Conservation (phyloP, 2,329 filamentous ascomycete species). For the Nemania diffusa region DNA sequence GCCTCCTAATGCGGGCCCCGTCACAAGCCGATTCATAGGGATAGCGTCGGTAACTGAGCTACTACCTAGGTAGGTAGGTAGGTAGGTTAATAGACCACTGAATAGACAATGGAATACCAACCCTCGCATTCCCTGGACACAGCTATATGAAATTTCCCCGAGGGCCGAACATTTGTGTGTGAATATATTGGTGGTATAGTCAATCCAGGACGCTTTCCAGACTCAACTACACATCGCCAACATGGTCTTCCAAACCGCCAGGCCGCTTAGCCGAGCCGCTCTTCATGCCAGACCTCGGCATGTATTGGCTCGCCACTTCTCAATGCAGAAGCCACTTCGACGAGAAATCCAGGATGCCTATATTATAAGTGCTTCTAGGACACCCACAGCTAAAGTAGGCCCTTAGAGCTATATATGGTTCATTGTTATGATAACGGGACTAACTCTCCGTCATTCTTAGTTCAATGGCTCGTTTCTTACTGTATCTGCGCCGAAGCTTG, state of each 20-base stretch:
- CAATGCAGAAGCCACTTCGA: constrained; percentile 55
- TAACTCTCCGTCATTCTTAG: constrained; percentile 56
- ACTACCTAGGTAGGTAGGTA: background rate
- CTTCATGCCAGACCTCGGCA: constrained; percentile 37
- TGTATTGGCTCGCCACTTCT: constrained; percentile 57
- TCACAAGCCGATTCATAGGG: constrained; percentile 37
- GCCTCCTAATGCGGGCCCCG: constrained; percentile 29
- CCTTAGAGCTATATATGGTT: constrained; percentile 4
- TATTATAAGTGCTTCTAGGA: constrained; percentile 89
- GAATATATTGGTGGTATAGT: background rate
- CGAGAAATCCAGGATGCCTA: constrained; percentile 90
- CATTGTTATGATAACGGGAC: background rate
- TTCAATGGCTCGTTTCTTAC: constrained; percentile 93
- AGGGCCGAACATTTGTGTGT: background rate
- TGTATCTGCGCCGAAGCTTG: constrained; percentile 87
- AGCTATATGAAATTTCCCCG: background rate
- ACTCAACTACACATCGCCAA: constrained; percentile 17
- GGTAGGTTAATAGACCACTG: background rate
- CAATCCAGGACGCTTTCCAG: background rate
- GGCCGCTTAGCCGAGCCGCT: constrained; percentile 40
- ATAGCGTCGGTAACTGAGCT: constrained; percentile 20
- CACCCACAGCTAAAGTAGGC: constrained; percentile 84
- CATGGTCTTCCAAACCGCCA: constrained; percentile 44
- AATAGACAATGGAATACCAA: background rate
- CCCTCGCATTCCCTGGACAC: background rate